Evolutionary conservation across 306 rosid species (phyloP).

Genomic region (Datisca glomerata): DNA sequence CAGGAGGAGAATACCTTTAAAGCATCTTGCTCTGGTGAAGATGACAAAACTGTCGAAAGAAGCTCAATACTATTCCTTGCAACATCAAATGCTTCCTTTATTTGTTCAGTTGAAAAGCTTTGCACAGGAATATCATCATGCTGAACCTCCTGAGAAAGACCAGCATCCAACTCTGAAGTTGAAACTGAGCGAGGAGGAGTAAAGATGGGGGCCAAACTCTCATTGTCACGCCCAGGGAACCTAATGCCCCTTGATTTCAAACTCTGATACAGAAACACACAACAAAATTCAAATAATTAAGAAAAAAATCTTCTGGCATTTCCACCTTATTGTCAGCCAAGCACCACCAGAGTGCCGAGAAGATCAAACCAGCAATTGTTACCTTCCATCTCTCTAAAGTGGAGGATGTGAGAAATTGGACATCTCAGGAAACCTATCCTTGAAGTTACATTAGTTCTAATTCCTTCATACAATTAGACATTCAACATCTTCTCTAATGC

Average conservation of each 20-base stretch:
- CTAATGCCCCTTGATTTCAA: constrained; percentile 82
- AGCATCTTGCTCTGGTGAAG: constrained; percentile 87
- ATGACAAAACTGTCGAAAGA: constrained; percentile 73
- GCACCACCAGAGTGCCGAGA: neutral
- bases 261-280: constrained; percentile 46
- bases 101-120: constrained; percentile 62
- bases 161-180: constrained; percentile 38
- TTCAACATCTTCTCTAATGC: too few relatives aligned
- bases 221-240: constrained; percentile 95
- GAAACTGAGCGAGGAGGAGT: constrained; percentile 70
- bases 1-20: constrained; percentile 50
- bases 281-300: constrained; percentile 7
- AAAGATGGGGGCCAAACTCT: constrained; percentile 91
- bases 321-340: neutral
- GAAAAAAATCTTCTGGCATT: too few relatives aligned
- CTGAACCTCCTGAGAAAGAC: constrained; percentile 36
- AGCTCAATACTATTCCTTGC: constrained; percentile 94
- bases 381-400: neutral
- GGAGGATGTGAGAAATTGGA: too few relatives aligned
- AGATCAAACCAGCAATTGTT: neutral
- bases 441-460: too few relatives aligned
- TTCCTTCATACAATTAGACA: too few relatives aligned
- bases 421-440: too few relatives aligned
- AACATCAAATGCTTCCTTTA: constrained; percentile 89
- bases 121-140: constrained; percentile 37